Conservation (phyloP, 2,329 filamentous ascomycete genomes). For the Coleophoma crateriformis region DNA sequence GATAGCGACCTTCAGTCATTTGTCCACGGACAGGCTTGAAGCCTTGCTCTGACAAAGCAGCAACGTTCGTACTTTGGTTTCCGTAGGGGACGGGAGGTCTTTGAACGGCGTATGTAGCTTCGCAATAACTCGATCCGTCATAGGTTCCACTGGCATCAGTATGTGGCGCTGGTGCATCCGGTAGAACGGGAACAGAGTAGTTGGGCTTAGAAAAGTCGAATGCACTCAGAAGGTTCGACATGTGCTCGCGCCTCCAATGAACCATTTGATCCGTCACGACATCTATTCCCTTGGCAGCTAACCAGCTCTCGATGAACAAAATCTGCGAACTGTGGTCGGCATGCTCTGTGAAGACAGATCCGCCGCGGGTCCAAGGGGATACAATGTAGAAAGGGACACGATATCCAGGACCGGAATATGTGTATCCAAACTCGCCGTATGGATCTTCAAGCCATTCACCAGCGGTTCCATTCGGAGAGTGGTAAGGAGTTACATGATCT, state of each 20-base stretch:
- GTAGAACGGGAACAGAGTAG: slow-evolving; percentile 39
- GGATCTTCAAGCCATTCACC: slow-evolving; percentile 48
- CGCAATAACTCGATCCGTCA: slow-evolving; percentile 38
- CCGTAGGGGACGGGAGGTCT: slow-evolving; percentile 43
- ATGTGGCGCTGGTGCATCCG: slow-evolving; percentile 36
- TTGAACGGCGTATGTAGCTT: slow-evolving; percentile 27
- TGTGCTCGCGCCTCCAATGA: slow-evolving; percentile 38
- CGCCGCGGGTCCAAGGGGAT: slow-evolving; percentile 48
- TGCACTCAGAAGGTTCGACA: slow-evolving; percentile 41
- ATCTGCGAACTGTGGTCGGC: slow-evolving; percentile 50
- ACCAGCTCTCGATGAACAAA: slow-evolving; percentile 46
- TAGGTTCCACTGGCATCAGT: slow-evolving; percentile 35
- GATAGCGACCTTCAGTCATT: slow-evolving; percentile 48
- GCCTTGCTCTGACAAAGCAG: slow-evolving; percentile 42
- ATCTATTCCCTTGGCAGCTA: slow-evolving; percentile 33
- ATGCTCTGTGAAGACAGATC: slow-evolving; percentile 46
- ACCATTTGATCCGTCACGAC: slow-evolving; percentile 37
- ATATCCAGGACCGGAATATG: slow-evolving; percentile 38
- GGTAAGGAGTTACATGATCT: slow-evolving; percentile 48
- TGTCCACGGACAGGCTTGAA: slow-evolving; percentile 46
- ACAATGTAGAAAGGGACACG: slow-evolving; percentile 49
- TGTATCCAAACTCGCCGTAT: slow-evolving; percentile 32
- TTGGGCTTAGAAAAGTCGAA: slow-evolving; percentile 42
- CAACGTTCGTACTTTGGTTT: slow-evolving; percentile 30
- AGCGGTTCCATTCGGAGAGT: slow-evolving; percentile 40